Evolutionary conservation across 1,139 yeast genomes (phyloP).

Genomic region (Nakaseomyces kungkrabaensis): DNA sequence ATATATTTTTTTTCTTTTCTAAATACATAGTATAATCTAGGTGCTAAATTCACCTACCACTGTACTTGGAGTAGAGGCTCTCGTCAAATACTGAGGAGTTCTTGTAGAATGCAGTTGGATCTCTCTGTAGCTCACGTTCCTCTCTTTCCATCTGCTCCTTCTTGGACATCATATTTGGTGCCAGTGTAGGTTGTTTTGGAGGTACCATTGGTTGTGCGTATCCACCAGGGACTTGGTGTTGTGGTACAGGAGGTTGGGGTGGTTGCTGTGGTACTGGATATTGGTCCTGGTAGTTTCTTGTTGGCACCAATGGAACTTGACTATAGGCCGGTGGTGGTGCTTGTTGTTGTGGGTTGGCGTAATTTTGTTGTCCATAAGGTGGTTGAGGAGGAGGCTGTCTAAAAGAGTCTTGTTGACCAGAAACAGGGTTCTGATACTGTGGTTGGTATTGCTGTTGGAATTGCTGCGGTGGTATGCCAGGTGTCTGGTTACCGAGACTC

Average conservation of each 20-base stretch:
- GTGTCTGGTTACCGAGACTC: not conserved
- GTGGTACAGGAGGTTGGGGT: not conserved
- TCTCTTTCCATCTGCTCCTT: conserved; percentile 13
- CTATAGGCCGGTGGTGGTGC: not conserved
- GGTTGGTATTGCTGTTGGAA: conserved; percentile 7
- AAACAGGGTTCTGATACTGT: not conserved
- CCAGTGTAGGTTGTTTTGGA: conserved; percentile 16
- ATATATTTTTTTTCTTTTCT: not conserved
- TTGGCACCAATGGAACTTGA: conserved; percentile 2
- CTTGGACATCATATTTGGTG: conserved; percentile 7
- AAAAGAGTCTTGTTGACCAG: not conserved
- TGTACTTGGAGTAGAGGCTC: conserved; percentile 34
- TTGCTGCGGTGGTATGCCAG: conserved; percentile 4
- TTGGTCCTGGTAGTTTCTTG: conserved; percentile 2
- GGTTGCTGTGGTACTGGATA: not conserved
- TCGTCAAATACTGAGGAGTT: conserved; percentile 40
- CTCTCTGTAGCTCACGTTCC: conserved; percentile 19
- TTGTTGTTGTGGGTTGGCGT: not conserved
- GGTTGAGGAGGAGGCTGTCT: not conserved
- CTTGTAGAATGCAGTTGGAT: conserved; percentile 33
- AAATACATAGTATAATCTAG: not conserved
- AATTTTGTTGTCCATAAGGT: not conserved
- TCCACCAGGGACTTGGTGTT: not conserved
- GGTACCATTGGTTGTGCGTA: conserved; percentile 17
- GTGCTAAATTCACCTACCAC: conserved; percentile 9